Base-by-base conservation (phyloP, 2,329 filamentous ascomycete species). In the Ophioceras dolichostomum region DNA sequence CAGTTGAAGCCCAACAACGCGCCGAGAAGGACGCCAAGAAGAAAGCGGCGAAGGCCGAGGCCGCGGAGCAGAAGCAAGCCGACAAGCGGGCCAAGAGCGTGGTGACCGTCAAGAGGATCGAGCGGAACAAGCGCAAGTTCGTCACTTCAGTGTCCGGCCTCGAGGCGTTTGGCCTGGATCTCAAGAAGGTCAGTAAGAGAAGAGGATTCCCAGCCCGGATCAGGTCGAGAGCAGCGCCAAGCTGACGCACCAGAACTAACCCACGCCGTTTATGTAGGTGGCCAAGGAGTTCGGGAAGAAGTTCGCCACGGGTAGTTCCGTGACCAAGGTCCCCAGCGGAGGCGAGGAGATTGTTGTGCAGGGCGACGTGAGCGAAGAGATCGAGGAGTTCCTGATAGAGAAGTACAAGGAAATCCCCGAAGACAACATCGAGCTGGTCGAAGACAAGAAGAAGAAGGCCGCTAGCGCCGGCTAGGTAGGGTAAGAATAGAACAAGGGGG, bases 231-330 rank as follows among this genome's bases (percentile, higher is more conserved):
- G n/a, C n/a, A n/a, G n/a, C n/a, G n/a, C n/a, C n/a, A n/a, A n/a
- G n/a, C n/a, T n/a, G n/a, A n/a, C n/a, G n/a, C n/a, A n/a, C n/a
- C n/a, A n/a, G n/a, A n/a, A n/a, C n/a, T n/a, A n/a, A n/a, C n/a
- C n/a, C n/a, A n/a, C n/a, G n/a, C n/a, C n/a, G n/a, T n/a, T n/a
- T n/a, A 10, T 30, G 27, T 29, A 66, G 62, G 70, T 94, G 7
- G 80, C 88, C 41, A 96, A 96, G 68, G 91, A 96, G 53, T 79
- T 96, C 48, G 91, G 91, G 44, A 98, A 96, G 74, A 96, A 95
- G 64, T 96, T 98, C 55, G 91, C 91, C 21, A 96, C 91, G 9
- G 91, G 91, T 1, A 82, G 79, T 13, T 88, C 81, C 32, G 91
- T 98, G 32, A 96, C 89, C 8, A 94, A 95, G 64, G 74, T 83